A percentile compares a stretch with the other conserved stretches of the same genome.
phyloP scores from a whole-genome alignment of 257 asterid species.

The Petunia axillaris region DNA sequence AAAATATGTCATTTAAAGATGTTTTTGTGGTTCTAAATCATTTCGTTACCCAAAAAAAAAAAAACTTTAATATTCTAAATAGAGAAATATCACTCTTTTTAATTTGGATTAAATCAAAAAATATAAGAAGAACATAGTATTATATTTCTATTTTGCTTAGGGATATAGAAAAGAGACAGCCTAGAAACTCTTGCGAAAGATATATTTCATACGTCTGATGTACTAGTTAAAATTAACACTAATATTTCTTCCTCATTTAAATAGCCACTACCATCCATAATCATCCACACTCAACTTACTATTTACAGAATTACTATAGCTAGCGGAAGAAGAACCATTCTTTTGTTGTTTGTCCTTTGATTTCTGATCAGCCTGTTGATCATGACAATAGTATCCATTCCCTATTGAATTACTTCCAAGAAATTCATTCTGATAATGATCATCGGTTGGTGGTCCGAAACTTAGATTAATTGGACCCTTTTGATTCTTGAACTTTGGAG shows the following conservation, averaged over 20 bases:
- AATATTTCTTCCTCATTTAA: neutral
- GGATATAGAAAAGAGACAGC: neutral
- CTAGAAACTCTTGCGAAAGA: neutral
- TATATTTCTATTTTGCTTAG: no score
- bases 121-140: no score
- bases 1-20: no score
- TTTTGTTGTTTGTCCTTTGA: neutral
- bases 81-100: no score
- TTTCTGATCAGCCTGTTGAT: neutral
- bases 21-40: no score
- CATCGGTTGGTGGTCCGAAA: slow-evolving; percentile 38
- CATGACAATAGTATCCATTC: slow-evolving; percentile 6
- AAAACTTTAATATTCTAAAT: no score
- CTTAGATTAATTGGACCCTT: slow-evolving; percentile 65
- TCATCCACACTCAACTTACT: slow-evolving; percentile 23
- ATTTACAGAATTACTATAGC: slow-evolving; percentile 14
- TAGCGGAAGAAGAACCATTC: neutral
- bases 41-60: no score
- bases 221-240: neutral
- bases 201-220: neutral
- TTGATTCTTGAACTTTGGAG: slow-evolving; percentile 16
- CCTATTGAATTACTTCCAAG: neutral
- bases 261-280: slow-evolving; percentile 19
- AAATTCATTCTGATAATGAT: neutral
- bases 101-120: no score